Evolutionary conservation across 768 basidiomycete genomes (phyloP).

Genomic region (Leccinum incarnatum): DNA sequence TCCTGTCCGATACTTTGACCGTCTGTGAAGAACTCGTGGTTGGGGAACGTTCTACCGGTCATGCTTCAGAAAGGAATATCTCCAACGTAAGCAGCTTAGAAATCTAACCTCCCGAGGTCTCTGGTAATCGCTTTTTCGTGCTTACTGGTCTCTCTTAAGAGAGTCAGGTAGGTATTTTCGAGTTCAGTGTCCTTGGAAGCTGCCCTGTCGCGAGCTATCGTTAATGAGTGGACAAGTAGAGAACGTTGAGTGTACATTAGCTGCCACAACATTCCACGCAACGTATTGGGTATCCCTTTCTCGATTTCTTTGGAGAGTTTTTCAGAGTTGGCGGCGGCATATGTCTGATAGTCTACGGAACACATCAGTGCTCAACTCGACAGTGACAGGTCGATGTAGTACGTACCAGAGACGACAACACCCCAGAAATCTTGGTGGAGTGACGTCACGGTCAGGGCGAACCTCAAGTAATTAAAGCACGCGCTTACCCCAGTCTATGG

Average conservation of each 20-base stretch:
- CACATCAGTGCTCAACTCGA: slow-evolving; percentile 6
- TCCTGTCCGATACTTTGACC: slow-evolving; percentile 96
- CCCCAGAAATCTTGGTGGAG: slow-evolving; percentile 84
- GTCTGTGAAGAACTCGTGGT: slow-evolving; percentile 94
- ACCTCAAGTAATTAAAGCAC: background rate
- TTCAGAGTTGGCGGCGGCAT: slow-evolving; percentile 76
- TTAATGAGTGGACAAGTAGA: slow-evolving; percentile 9
- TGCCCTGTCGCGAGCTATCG: slow-evolving; percentile 51
- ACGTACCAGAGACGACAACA: slow-evolving; percentile 78
- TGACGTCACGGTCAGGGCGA: slow-evolving; percentile 5
- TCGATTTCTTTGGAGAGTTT: slow-evolving; percentile 88
- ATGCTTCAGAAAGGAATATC: slow-evolving; percentile 11
- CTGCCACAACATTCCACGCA: slow-evolving; percentile 96
- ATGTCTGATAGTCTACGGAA: slow-evolving; percentile 75
- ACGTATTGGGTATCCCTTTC: slow-evolving; percentile 80
- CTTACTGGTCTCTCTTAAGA: slow-evolving; percentile 78
- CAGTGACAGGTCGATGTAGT: background rate
- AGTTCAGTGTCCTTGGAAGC: slow-evolving; percentile 90
- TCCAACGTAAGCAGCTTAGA: background rate
- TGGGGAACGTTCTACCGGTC: slow-evolving; percentile 80
- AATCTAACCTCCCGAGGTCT: slow-evolving; percentile 76
- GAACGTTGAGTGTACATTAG: slow-evolving; percentile 60
- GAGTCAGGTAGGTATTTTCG: slow-evolving; percentile 75
- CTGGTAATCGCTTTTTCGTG: slow-evolving; percentile 95
- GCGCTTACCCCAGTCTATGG: slow-evolving; percentile 75